phyloP scores from a whole-genome alignment of 129 eudicot species.

The Centaurea solstitialis region DNA sequence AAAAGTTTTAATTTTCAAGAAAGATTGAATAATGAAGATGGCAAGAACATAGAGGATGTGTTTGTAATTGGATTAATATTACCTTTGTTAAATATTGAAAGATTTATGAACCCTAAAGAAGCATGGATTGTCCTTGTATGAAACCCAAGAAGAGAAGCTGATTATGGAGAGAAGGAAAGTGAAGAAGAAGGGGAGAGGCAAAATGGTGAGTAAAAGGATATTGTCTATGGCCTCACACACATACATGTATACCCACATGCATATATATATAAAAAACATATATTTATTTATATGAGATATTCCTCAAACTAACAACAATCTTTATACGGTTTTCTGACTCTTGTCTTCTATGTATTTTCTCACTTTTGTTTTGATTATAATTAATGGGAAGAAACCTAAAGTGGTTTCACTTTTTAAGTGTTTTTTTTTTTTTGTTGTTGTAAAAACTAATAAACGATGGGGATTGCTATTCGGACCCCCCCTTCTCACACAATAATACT shows the following conservation, averaged over 20 bases:
- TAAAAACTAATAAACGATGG: too few relatives aligned
- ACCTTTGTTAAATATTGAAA: conserved; percentile 1
- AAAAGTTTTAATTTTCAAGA: background rate
- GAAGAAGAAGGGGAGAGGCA: conserved; percentile 5
- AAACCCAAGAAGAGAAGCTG: conserved; percentile 1
- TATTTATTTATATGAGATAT: background rate
- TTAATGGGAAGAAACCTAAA: background rate
- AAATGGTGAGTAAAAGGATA: background rate
- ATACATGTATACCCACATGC: background rate
- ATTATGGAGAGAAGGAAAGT: conserved; percentile 5
- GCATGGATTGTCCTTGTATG: conserved; percentile 19
- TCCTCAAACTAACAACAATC: background rate
- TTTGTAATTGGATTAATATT: background rate
- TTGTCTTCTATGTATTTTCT: conserved; percentile 11
- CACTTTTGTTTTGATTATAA: conserved; percentile 2
- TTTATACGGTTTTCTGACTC: conserved; percentile 8
- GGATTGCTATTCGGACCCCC: too few relatives aligned
- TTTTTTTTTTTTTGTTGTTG: too few relatives aligned
- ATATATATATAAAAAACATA: background rate
- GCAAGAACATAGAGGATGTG: background rate
- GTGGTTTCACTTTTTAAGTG: background rate
- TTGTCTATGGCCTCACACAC: conserved; percentile 21
- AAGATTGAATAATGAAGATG: background rate
- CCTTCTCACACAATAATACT: too few relatives aligned
- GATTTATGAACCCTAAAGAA: conserved; percentile 12